A percentile compares a stretch with the other conserved stretches of the same genome.
Conservation (phyloP, 2,329 filamentous ascomycete species). For the Cladosporium sp. region DNA sequence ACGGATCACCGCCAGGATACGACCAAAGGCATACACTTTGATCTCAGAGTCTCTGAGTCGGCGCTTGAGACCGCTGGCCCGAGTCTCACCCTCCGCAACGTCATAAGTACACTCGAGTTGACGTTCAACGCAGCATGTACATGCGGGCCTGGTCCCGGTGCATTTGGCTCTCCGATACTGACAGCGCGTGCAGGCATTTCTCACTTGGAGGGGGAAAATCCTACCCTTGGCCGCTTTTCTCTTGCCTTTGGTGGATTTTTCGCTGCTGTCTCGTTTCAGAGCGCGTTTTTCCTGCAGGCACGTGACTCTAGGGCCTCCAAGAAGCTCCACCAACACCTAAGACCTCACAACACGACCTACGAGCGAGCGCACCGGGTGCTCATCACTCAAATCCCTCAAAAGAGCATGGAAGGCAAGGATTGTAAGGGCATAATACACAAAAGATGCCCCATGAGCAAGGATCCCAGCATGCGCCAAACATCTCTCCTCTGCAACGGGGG, state of each 20-base stretch:
- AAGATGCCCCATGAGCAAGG: too few species aligned
- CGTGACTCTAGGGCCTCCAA: too few species aligned
- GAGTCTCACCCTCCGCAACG: slow-evolving; percentile 2
- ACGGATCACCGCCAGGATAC: slow-evolving; percentile 24
- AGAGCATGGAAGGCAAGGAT: too few species aligned
- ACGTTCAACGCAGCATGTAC: background rate
- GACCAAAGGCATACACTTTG: slow-evolving; percentile 21
- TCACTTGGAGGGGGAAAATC: background rate
- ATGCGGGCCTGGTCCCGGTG: slow-evolving; percentile 1
- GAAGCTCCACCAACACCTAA: too few species aligned
- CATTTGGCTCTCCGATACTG: background rate
- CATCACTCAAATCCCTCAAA: too few species aligned
- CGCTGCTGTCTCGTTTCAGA: too few species aligned
- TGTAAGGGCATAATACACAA: too few species aligned
- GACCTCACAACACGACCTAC: too few species aligned
- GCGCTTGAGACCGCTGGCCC: background rate
- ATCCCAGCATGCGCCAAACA: too few species aligned
- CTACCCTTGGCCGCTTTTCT: background rate
- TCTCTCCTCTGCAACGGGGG: too few species aligned
- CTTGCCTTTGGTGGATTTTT: background rate
- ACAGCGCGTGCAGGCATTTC: background rate
- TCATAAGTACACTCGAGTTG: background rate
- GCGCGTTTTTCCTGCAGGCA: too few species aligned
- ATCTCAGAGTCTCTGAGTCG: slow-evolving; percentile 20
- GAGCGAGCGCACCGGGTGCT: too few species aligned